A percentile compares a stretch with the other conserved stretches of the same genome.
Conservation (phyloP, 306 rosid genomes). For the Inga laurina region DNA sequence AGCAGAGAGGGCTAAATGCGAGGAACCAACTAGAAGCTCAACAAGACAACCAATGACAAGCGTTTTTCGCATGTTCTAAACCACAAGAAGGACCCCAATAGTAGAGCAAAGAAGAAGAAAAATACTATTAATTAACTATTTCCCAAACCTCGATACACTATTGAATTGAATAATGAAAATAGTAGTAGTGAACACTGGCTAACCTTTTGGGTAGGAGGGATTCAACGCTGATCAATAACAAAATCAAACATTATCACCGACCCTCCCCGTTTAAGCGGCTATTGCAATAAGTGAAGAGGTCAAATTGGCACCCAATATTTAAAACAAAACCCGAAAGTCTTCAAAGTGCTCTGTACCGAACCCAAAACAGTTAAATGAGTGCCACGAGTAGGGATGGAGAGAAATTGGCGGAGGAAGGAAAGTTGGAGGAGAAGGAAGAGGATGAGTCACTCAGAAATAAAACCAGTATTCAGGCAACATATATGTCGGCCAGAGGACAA, state of each 20-base stretch:
- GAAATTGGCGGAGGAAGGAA: slow-evolving; percentile 61
- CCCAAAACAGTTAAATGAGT: slow-evolving; percentile 26
- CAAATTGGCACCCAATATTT: slow-evolving; percentile 29
- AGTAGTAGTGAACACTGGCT: slow-evolving; percentile 40
- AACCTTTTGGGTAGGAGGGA: slow-evolving; percentile 41
- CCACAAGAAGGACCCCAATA: slow-evolving; percentile 34
- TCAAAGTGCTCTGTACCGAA: slow-evolving; percentile 53
- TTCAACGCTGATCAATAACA: slow-evolving; percentile 45
- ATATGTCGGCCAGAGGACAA: slow-evolving; percentile 35
- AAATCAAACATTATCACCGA: slow-evolving; percentile 62
- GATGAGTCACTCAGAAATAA: background rate
- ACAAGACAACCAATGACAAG: slow-evolving; percentile 28
- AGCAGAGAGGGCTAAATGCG: slow-evolving; percentile 37
- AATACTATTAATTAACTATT: slow-evolving; percentile 12
- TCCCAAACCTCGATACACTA: slow-evolving; percentile 33
- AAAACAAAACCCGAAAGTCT: slow-evolving; percentile 30
- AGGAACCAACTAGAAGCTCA: slow-evolving; percentile 41
- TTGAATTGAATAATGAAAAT: slow-evolving; percentile 48
- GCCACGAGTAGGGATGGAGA: slow-evolving; percentile 13
- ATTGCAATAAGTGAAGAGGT: slow-evolving; percentile 30
- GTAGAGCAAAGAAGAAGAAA: background rate
- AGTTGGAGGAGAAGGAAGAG: background rate
- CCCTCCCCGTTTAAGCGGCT: slow-evolving; percentile 50
- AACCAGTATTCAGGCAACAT: slow-evolving; percentile 26
- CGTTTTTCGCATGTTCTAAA: slow-evolving; percentile 40